A percentile compares a stretch with the other conserved stretches of the same genome.
Evolutionary conservation across 441 rosid species (phyloP).

Genomic region (Syzygium syzygioides): DNA sequence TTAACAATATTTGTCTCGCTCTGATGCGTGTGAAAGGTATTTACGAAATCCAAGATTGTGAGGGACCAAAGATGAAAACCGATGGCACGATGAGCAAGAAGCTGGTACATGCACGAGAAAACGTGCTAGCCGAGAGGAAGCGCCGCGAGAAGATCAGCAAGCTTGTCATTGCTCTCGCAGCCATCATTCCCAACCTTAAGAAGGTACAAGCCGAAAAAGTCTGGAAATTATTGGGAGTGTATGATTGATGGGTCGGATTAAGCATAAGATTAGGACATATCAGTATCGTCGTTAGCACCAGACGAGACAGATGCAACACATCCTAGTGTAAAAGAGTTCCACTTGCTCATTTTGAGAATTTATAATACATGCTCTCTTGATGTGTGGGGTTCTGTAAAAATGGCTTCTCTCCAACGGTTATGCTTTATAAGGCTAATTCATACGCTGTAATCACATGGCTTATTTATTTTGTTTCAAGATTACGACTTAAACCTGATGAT

Average conservation of each 20-base stretch:
- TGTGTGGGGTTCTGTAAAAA: background rate
- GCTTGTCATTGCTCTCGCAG: conserved; percentile 44
- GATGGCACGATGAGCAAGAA: conserved; percentile 6
- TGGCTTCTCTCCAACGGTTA: background rate
- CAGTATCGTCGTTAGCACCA: background rate
- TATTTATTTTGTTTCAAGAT: background rate
- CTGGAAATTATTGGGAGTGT: background rate
- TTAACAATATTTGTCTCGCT: background rate
- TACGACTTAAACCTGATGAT: background rate
- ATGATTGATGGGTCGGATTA: background rate
- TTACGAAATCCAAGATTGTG: background rate
- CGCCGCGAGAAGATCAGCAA: conserved; percentile 56
- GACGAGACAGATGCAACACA: background rate
- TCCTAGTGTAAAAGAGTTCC: background rate
- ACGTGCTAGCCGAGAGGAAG: conserved; percentile 54
- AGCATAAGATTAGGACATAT: background rate
- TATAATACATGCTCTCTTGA: background rate
- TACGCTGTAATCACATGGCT: background rate
- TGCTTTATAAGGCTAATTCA: background rate
- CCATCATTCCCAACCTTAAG: conserved; percentile 53
- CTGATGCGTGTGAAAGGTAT: background rate
- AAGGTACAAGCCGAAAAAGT: conserved; percentile 27
- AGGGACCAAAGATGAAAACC: conserved; percentile 1
- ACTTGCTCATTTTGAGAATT: background rate
- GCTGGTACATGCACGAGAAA: conserved; percentile 29